Conservation (phyloP, 176 grass and related monocot genomes). For the Avena atlantica region DNA sequence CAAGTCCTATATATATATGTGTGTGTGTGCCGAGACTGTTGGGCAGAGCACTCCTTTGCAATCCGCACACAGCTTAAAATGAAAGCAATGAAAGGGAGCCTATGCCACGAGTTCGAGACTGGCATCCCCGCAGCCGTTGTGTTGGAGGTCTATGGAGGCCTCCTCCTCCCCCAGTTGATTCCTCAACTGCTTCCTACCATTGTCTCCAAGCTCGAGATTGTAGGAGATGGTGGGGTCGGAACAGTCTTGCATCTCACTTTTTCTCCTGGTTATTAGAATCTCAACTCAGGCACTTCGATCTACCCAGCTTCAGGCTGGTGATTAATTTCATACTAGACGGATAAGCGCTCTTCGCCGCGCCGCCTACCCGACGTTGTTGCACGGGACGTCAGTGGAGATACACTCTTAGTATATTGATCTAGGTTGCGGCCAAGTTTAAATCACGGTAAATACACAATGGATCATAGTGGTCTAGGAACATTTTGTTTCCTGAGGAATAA, state of each 20-base stretch:
- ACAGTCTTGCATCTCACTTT: conserved; percentile 28
- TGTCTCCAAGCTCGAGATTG: conserved; percentile 27
- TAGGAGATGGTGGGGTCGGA: conserved; percentile 43
- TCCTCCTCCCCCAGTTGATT: background rate
- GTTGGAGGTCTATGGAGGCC: conserved; percentile 42
- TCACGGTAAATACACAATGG: no score
- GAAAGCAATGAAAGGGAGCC: conserved; percentile 37
- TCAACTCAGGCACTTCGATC: background rate
- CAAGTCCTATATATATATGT: no score
- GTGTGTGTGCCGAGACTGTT: no score
- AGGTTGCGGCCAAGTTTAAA: no score
- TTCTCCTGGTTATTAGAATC: conserved; percentile 23
- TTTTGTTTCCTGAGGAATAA: no score
- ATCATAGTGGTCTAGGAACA: no score
- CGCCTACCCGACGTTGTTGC: no score
- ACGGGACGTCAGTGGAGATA: no score
- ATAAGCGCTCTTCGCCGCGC: no score
- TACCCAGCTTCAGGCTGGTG: background rate
- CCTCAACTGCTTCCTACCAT: conserved; percentile 37
- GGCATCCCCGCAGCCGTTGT: conserved; percentile 7
- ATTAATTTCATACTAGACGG: background rate
- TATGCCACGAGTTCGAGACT: conserved; percentile 35
- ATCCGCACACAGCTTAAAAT: background rate
- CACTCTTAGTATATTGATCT: no score
- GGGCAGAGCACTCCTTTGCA: background rate